phyloP scores from a whole-genome alignment of 2,329 filamentous ascomycete genomes.

The Sclerotinia nivalis region DNA sequence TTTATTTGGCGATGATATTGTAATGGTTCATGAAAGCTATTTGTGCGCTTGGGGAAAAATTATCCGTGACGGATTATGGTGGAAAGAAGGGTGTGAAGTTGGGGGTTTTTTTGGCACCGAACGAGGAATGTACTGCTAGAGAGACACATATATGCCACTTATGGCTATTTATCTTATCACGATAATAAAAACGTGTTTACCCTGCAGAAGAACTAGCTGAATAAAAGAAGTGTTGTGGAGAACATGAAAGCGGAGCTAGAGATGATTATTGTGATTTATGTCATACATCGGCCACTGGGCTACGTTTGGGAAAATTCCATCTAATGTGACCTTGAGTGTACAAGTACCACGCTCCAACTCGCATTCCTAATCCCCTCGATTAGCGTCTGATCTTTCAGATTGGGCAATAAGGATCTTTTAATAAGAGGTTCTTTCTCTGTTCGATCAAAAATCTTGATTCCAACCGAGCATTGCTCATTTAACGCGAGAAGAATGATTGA shows the following conservation, averaged over 20 bases:
- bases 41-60: conserved; percentile 1
- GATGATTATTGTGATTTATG: neutral
- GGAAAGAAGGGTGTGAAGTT: neutral
- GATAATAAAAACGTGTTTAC: neutral
- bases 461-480: neutral
- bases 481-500: neutral
- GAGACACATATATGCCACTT: neutral
- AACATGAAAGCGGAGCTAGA: neutral
- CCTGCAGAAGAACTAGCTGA: neutral
- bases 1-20: neutral
- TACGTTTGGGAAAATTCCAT: neutral
- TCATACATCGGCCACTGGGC: too few species aligned
- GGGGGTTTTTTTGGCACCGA: neutral
- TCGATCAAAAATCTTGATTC: neutral
- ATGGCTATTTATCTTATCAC: neutral
- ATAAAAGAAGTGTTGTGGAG: neutral
- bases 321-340: neutral
- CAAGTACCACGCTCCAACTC: too few species aligned
- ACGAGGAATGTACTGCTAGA: neutral
- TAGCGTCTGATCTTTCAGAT: neutral
- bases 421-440: too few species aligned
- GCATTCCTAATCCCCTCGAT: neutral
- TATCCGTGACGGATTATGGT: neutral
- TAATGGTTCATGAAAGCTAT: neutral
- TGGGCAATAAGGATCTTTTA: neutral